phyloP scores from a whole-genome alignment of 2,329 filamentous ascomycete species.

The Cladosporium velox region DNA sequence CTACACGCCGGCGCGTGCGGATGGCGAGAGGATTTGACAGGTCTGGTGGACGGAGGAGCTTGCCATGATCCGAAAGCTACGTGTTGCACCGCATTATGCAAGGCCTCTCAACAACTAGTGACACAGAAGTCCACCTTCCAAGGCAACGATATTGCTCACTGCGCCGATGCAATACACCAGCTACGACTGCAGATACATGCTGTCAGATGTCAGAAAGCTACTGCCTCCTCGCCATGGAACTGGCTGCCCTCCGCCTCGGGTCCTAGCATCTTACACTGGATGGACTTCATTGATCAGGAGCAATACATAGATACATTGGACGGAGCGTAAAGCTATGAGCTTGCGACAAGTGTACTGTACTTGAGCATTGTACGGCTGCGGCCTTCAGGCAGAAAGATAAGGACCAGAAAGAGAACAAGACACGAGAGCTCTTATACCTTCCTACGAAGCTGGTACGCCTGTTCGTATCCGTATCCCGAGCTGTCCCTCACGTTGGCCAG shows the following conservation, averaged over 20 bases:
- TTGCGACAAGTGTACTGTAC: background rate
- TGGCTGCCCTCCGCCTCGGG: background rate
- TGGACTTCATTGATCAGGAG: background rate
- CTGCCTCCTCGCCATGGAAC: background rate
- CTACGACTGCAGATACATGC: background rate
- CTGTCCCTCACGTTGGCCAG: background rate
- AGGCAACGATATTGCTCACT: background rate
- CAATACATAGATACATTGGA: background rate
- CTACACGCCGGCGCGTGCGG: background rate
- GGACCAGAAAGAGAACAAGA: background rate
- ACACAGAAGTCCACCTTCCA: background rate
- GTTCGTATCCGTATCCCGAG: no score
- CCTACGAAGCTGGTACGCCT: background rate
- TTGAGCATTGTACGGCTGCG: background rate
- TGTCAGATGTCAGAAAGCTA: background rate
- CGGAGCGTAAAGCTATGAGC: background rate
- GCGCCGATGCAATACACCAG: background rate
- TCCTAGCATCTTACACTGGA: background rate
- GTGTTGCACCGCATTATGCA: background rate
- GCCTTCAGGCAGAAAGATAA: background rate
- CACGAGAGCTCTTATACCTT: background rate
- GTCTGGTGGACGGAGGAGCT: background rate
- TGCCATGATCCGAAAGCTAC: background rate
- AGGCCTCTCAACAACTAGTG: background rate
- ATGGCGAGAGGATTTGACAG: background rate